Conservation (phyloP, 2,329 filamentous ascomycete species). For the Septoria linicola region DNA sequence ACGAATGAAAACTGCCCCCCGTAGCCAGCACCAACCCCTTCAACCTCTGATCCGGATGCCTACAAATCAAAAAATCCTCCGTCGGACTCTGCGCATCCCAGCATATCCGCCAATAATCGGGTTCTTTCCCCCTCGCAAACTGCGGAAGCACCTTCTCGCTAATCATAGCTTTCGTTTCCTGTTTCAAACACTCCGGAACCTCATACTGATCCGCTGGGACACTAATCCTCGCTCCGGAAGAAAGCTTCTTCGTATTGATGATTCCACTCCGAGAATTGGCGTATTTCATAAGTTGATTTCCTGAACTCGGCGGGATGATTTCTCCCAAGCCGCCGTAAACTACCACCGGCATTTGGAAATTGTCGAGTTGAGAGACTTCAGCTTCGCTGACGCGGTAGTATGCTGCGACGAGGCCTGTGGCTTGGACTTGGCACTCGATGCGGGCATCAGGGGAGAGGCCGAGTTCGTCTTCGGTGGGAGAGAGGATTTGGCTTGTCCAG, state of each 20-base stretch:
- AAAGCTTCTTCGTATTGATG: constrained; percentile 52
- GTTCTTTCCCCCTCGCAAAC: constrained; percentile 37
- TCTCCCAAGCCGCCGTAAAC: constrained; percentile 50
- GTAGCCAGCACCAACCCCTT: constrained; percentile 59
- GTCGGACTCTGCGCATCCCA: constrained; percentile 63
- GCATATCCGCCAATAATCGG: constrained; percentile 49
- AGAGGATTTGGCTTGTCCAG: constrained; percentile 56
- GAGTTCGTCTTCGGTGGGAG: constrained; percentile 48
- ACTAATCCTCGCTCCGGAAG: constrained; percentile 54
- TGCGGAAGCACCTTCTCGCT: constrained; percentile 33
- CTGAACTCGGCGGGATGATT: constrained; percentile 49
- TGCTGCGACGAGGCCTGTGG: constrained; percentile 60
- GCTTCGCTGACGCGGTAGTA: constrained; percentile 55
- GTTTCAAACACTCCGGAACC: constrained; percentile 22
- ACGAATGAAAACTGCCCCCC: constrained; percentile 62
- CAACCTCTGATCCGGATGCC: constrained; percentile 50
- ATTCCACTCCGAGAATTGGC: constrained; percentile 59
- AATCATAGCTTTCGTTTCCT: constrained; percentile 23
- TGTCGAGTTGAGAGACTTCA: constrained; percentile 50
- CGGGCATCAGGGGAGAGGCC: constrained; percentile 47
- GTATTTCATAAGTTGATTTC: constrained; percentile 57
- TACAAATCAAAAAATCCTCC: constrained; percentile 61
- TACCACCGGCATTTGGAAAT: constrained; percentile 52
- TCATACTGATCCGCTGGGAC: constrained; percentile 40
- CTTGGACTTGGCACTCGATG: constrained; percentile 55